Percentiles rank a stretch among this genome's conserved stretches.
Evolutionary conservation across 208 protist genomes (phyloP).

Genomic region (Leishmania arabica): DNA sequence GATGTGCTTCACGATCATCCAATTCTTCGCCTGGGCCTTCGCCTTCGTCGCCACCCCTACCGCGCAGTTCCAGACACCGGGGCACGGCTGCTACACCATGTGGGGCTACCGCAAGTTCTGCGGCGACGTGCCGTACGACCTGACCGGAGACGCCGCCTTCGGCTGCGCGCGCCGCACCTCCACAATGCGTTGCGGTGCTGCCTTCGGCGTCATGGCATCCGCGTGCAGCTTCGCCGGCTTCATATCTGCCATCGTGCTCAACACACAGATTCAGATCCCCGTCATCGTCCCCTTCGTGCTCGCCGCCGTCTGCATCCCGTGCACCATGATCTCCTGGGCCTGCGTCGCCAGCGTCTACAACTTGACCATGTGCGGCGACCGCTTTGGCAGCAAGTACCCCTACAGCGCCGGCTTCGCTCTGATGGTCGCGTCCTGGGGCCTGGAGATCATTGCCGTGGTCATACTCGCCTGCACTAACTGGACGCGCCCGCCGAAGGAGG

Average conservation of each 20-base stretch:
- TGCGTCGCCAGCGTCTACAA: slow-evolving; percentile 50
- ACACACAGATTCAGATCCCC: slow-evolving; percentile 23
- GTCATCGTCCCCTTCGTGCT: slow-evolving; percentile 31
- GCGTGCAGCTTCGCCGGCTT: slow-evolving; percentile 36
- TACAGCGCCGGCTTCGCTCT: slow-evolving; percentile 52
- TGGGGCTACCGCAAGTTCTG: slow-evolving; percentile 50
- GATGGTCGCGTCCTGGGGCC: slow-evolving; percentile 41
- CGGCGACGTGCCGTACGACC: slow-evolving; percentile 32
- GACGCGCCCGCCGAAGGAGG: slow-evolving; percentile 27
- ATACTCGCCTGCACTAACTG: slow-evolving; percentile 27
- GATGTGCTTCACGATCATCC: slow-evolving; percentile 37
- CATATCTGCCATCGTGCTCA: slow-evolving; percentile 35
- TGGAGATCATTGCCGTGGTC: slow-evolving; percentile 36
- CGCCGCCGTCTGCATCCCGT: slow-evolving; percentile 32
- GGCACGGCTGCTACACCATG: slow-evolving; percentile 41
- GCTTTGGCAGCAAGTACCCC: slow-evolving; percentile 19
- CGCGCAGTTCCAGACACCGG: slow-evolving; percentile 27
- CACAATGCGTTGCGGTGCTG: slow-evolving; percentile 41
- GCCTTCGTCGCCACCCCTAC: slow-evolving; percentile 42
- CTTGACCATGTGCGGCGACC: slow-evolving; percentile 32
- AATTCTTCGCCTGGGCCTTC: slow-evolving; percentile 41
- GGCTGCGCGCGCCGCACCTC: slow-evolving; percentile 26
- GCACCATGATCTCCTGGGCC: slow-evolving; percentile 47
- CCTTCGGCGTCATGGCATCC: slow-evolving; percentile 43
- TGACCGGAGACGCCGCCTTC: slow-evolving; percentile 26